These are phyloP conservation scores for Botrytis fabae DNA, from an alignment of 2,329 filamentous ascomycete genomes.

Conservation along the genomic window DNA sequence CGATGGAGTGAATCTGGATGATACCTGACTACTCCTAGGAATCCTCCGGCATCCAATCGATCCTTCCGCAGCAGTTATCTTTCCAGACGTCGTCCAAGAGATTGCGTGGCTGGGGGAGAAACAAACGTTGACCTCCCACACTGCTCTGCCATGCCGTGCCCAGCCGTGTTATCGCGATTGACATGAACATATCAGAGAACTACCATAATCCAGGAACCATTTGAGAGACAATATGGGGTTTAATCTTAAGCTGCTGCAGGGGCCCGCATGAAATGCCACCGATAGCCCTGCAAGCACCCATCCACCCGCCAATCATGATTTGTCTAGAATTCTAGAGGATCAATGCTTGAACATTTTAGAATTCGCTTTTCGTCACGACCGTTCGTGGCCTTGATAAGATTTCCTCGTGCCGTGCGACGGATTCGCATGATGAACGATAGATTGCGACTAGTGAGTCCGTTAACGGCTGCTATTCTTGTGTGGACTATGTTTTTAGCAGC, in stretches of 20 bases:
- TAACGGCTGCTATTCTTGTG: background rate
- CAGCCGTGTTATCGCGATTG: slow-evolving; percentile 11
- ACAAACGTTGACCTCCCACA: background rate
- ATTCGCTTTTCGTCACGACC: background rate
- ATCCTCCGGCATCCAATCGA: background rate
- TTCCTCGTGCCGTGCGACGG: background rate
- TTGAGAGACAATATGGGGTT: slow-evolving; percentile 7
- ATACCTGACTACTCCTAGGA: background rate
- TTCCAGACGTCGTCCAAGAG: background rate
- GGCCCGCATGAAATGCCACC: background rate
- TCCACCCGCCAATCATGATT: background rate
- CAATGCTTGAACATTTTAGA: background rate
- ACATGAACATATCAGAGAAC: background rate
- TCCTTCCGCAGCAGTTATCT: background rate
- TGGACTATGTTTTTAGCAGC: background rate
- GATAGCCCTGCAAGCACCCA: background rate
- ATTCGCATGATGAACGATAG: background rate
- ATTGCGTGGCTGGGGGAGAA: background rate
- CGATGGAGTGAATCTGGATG: background rate
- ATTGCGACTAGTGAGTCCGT: background rate
- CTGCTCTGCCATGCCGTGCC: background rate
- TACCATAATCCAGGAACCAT: background rate
- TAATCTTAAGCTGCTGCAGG: background rate
- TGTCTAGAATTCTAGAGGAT: slow-evolving; percentile 5
- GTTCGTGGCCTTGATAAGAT: background rate